Conservation (phyloP, 257 asterid genomes). For the Thymus mandschuricus region DNA sequence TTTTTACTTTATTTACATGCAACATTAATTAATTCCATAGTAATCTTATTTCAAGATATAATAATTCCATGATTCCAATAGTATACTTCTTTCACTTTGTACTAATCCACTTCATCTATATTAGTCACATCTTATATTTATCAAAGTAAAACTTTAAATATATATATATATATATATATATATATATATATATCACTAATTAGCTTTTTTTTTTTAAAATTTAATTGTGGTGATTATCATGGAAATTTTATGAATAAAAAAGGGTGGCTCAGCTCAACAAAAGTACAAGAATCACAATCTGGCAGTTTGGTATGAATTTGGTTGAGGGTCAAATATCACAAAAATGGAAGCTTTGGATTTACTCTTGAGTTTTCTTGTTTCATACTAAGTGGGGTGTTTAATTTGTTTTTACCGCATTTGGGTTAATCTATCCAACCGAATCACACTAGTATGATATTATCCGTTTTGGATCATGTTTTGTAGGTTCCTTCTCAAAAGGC, state of each 20-base stretch:
- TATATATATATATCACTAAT: too few relatives aligned
- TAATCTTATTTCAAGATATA: background rate
- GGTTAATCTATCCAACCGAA: background rate
- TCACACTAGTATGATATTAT: too few relatives aligned
- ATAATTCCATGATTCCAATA: background rate
- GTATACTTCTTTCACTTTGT: background rate
- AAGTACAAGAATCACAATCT: constrained; percentile 17
- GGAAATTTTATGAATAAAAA: background rate
- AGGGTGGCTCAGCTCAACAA: background rate
- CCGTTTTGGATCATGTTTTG: too few relatives aligned
- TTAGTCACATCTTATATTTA: background rate
- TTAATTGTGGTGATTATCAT: background rate
- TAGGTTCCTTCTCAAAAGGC: too few relatives aligned
- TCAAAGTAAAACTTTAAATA: too few relatives aligned
- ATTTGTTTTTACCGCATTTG: background rate
- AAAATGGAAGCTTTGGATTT: constrained; percentile 3
- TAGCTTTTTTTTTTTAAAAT: background rate
- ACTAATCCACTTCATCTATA: background rate
- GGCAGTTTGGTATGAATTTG: constrained; percentile 16
- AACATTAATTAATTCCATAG: background rate
- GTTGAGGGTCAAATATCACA: constrained; percentile 2
- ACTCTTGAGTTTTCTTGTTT: background rate
- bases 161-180: too few relatives aligned
- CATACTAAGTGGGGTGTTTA: background rate
- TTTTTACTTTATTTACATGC: background rate